A percentile compares a stretch with the other conserved stretches of the same genome.
Evolutionary conservation across 805 yeast genomes (phyloP).

Genomic region (Kregervanrija delftensis): DNA sequence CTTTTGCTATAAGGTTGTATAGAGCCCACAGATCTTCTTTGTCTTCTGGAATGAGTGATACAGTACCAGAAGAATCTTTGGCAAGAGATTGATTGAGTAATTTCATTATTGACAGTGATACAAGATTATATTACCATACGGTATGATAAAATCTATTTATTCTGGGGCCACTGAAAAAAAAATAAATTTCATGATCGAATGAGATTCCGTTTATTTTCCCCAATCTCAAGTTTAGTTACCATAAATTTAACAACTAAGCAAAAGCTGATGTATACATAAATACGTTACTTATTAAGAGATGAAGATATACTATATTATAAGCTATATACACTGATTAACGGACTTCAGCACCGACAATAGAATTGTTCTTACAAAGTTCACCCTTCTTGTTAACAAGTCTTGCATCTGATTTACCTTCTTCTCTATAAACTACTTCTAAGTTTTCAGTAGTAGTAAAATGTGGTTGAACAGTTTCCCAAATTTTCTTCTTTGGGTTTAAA

Average conservation of each 20-base stretch:
- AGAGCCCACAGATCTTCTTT: slow-evolving; percentile 87
- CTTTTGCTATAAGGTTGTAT: slow-evolving; percentile 70
- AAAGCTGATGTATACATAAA: too few species aligned
- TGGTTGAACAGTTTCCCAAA: slow-evolving; percentile 95
- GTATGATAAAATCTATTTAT: too few species aligned
- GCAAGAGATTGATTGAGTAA: slow-evolving; percentile 42
- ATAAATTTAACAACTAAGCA: too few species aligned
- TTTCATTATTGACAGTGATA: slow-evolving; percentile 37
- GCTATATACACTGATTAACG: slow-evolving; percentile 37
- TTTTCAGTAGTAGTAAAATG: slow-evolving; percentile 73
- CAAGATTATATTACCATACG: too few species aligned
- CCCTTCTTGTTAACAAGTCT: slow-evolving; percentile 78
- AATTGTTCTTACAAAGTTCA: slow-evolving; percentile 63
- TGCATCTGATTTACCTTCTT: slow-evolving; percentile 66
- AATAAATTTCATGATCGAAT: too few species aligned
- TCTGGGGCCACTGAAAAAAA: too few species aligned
- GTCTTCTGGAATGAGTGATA: slow-evolving; percentile 74
- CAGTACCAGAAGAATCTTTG: slow-evolving; percentile 56
- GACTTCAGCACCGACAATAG: slow-evolving; percentile 73
- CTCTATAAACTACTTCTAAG: slow-evolving; percentile 72
- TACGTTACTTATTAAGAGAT: too few species aligned
- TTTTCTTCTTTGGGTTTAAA: slow-evolving; percentile 95
- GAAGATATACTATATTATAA: too few species aligned
- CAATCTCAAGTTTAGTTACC: too few species aligned
- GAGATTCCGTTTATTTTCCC: too few species aligned